Evolutionary conservation across 2,329 filamentous ascomycete species (phyloP).

Genomic region (Hypoxylon sp.): DNA sequence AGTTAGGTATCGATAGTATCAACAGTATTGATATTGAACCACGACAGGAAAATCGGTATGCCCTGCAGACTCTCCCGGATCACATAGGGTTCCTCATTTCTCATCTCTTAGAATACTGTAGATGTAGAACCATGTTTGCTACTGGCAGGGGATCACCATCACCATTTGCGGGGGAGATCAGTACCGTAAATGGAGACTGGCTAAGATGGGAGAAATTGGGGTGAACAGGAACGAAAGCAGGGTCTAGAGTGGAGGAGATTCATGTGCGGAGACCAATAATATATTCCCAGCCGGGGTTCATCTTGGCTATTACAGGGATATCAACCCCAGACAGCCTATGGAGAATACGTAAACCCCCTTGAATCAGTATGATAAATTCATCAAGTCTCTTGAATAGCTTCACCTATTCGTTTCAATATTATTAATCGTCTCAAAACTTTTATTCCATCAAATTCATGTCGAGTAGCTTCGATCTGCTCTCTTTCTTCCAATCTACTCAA

Average conservation of each 20-base stretch:
- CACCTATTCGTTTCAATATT: neutral
- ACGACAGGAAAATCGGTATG: conserved; percentile 6
- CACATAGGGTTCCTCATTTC: conserved; percentile 21
- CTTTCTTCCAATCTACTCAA: neutral
- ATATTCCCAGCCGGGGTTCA: conserved; percentile 17
- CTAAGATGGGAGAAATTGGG: conserved; percentile 35
- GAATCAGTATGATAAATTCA: neutral
- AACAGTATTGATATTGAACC: conserved; percentile 9
- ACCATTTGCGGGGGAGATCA: conserved; percentile 37
- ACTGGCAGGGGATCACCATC: conserved; percentile 14
- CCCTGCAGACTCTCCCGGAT: conserved; percentile 9
- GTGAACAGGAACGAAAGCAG: conserved; percentile 16
- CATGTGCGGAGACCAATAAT: conserved; percentile 42
- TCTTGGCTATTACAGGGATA: conserved; percentile 28
- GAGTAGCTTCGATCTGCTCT: neutral
- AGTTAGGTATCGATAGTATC: conserved; percentile 2
- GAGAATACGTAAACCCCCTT: neutral
- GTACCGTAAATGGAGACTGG: conserved; percentile 19
- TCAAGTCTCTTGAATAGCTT: neutral
- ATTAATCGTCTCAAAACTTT: neutral
- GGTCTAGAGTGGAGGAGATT: conserved; percentile 25
- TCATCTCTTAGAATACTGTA: neutral
- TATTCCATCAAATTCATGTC: neutral
- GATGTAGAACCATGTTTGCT: conserved; percentile 6
- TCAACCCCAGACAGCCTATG: conserved; percentile 2